Evolutionary conservation across 2,329 filamentous ascomycete species (phyloP).

Genomic region (Alternaria infectoria): DNA sequence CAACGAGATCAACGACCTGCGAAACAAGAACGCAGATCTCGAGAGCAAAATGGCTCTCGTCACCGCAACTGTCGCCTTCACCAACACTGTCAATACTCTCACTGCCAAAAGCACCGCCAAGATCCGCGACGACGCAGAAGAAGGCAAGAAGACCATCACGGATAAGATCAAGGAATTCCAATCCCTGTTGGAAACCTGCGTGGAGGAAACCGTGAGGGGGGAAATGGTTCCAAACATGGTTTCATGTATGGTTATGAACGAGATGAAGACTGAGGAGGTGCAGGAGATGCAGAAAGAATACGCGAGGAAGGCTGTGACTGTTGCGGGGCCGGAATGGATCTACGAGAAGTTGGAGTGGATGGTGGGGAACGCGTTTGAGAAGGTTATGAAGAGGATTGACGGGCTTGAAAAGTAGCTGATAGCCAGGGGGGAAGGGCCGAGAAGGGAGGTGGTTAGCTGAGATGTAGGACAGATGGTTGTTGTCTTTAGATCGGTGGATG

Average conservation of each 20-base stretch:
- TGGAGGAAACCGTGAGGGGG: not conserved
- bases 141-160: not conserved
- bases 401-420: not conserved
- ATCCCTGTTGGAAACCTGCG: not conserved
- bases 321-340: not conserved
- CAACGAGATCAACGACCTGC: not conserved
- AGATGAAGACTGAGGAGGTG: not conserved
- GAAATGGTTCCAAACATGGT: not conserved
- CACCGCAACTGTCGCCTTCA: not conserved
- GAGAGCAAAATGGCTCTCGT: not conserved
- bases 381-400: not conserved
- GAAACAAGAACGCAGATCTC: not conserved
- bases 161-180: not conserved
- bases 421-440: not conserved
- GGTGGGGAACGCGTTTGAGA: not conserved
- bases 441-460: not conserved
- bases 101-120: not conserved
- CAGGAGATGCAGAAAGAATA: not conserved
- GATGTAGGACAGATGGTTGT: not conserved
- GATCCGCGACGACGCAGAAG: not conserved
- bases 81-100: not conserved
- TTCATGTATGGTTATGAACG: not conserved
- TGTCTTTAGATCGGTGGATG: not conserved
- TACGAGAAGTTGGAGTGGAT: not conserved
- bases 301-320: not conserved